Percentiles rank a stretch among this genome's conserved stretches.
These are phyloP conservation scores for Pistacia vera DNA, from an alignment of 345 rosid species.

Conservation along the genomic window DNA sequence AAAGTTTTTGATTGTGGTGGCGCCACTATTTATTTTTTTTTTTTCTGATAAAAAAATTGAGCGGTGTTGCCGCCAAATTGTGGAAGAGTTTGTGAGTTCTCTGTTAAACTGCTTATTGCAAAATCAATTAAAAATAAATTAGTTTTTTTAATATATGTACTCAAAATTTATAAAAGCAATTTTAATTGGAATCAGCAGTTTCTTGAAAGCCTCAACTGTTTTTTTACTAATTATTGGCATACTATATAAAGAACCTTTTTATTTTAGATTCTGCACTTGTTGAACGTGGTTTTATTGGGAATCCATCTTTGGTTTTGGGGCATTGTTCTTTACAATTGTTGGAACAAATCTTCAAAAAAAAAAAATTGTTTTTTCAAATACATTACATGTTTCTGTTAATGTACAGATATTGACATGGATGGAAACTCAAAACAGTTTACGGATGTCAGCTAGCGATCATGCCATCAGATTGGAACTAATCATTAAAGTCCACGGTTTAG, in stretches of 20 bases:
- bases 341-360: neutral
- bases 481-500: slow-evolving; percentile 39
- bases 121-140: too few species aligned
- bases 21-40: neutral
- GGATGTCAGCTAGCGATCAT: slow-evolving; percentile 30
- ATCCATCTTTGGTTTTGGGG: neutral
- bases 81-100: neutral
- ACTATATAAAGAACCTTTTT: neutral
- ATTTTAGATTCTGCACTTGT: neutral
- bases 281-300: neutral
- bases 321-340: neutral
- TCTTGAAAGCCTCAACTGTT: too few species aligned
- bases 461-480: slow-evolving; percentile 48
- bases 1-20: neutral
- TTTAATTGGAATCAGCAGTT: neutral
- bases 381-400: slow-evolving; percentile 3
- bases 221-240: too few species aligned
- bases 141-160: neutral
- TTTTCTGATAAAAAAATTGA: neutral
- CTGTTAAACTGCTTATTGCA: too few species aligned
- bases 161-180: neutral
- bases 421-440: slow-evolving; percentile 39
- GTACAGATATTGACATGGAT: slow-evolving; percentile 53
- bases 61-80: neutral
- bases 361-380: neutral